phyloP scores from a whole-genome alignment of 2,329 filamentous ascomycete genomes.

The Colletotrichum australisinense region DNA sequence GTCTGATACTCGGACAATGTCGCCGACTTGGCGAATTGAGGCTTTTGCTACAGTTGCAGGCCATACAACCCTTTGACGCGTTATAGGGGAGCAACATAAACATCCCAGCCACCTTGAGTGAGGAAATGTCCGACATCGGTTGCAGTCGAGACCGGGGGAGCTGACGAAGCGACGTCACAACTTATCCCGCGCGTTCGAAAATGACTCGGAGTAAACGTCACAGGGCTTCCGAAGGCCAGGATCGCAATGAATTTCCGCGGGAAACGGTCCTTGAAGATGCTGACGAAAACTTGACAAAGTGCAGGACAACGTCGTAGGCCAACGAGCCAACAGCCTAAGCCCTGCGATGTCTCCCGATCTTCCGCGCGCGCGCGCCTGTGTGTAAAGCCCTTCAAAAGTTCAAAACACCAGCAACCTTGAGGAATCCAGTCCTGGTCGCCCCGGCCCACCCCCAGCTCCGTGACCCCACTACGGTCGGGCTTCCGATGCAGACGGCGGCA shows the following conservation, averaged over 20 bases:
- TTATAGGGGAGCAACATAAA: not conserved
- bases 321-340: not conserved
- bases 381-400: not conserved
- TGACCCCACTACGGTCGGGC: conserved; percentile 11
- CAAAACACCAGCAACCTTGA: not conserved
- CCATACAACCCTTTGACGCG: no score
- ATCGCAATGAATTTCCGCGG: not conserved
- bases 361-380: not conserved
- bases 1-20: not conserved
- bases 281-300: not conserved
- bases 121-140: not conserved
- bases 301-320: not conserved
- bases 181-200: not conserved
- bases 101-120: not conserved
- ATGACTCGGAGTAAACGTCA: not conserved
- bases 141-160: not conserved
- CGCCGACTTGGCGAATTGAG: not conserved
- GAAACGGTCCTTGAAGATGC: not conserved
- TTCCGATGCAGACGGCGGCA: conserved; percentile 22
- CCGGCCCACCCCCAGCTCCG: not conserved
- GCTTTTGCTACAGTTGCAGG: not conserved
- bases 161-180: not conserved
- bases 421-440: not conserved
- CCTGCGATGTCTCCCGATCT: not conserved
- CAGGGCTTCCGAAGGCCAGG: not conserved